Evolutionary conservation across 306 rosid genomes (phyloP), one percentile per base, ranked within the genome.

Genomic region (Cercis canadensis): DNA sequence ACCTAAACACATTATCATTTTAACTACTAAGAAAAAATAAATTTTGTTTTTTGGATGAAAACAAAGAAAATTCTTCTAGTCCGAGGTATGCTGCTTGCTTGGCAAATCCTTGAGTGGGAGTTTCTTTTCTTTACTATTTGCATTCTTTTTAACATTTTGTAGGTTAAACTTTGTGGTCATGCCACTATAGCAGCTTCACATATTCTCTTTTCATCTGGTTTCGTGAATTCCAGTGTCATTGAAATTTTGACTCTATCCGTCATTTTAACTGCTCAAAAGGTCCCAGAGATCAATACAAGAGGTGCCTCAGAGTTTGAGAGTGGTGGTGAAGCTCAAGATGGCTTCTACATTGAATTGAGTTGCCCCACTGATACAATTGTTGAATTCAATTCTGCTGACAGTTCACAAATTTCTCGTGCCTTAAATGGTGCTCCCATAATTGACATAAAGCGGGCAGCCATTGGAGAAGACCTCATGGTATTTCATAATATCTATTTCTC

Each of bases 91-190:
- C 39, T 34, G 58, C 53, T 74, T 54, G 33, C 6, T 21, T 16
- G 8, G 53, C 7, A 2, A 11, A 19, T 54, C n/a, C n/a, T n/a
- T n/a, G n/a, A n/a, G n/a, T n/a, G n/a, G n/a, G n/a, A n/a, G n/a
- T n/a, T n/a, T n/a, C n/a, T n/a, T n/a, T 6, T 45, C 45, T 9
- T 45, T 29, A 45, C 44, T 16, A 12, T 29, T 40, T 21, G 54
- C 45, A 5, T 39, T 7, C 7, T 33, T 21, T 8, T 34, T 46
- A 39, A 13, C 24, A 34, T 73, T 73, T 13, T 69, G 16, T 80
- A 88, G 95, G 87, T 84, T 62, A 19, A 77, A 51, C 80, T 87
- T 73, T 87, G 96, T 31, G 96, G 87, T n/a, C 92, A 85, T 75
- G 96, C 86, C 74, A 89, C 92, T 29, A 6, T 83, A 75, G 92